Conservation (phyloP, 176 grass and related monocot species). For the Juncus effusus region DNA sequence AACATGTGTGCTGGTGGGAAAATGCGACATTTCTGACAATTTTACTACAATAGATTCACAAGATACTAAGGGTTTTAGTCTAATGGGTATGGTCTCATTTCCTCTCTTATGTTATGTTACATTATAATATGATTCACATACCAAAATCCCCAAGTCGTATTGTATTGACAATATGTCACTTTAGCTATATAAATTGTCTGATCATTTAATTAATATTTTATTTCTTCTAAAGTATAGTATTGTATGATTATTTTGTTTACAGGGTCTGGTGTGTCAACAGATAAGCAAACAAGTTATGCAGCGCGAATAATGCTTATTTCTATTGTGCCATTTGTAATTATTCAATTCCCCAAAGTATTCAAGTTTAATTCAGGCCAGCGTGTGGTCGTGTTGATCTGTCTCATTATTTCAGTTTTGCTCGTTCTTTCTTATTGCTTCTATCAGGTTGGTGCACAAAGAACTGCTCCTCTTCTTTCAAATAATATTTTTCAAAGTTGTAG, state of each 20-base stretch:
- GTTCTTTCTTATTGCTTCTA: constrained; percentile 77
- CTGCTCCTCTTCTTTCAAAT: constrained; percentile 5
- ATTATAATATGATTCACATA: neutral
- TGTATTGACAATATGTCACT: neutral
- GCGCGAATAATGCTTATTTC: constrained; percentile 87
- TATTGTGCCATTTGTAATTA: constrained; percentile 78
- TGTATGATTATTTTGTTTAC: constrained; percentile 8
- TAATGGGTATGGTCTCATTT: constrained; percentile 43
- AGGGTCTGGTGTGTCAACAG: constrained; percentile 83
- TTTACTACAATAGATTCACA: constrained; percentile 56
- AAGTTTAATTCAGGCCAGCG: constrained; percentile 56
- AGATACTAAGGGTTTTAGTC: constrained; percentile 62
- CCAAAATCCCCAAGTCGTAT: neutral
- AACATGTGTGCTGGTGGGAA: constrained; percentile 80
- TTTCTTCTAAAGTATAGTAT: constrained; percentile 20
- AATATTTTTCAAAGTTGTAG: neutral
- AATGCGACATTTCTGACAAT: constrained; percentile 55
- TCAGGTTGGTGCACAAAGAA: constrained; percentile 50
- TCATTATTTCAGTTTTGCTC: constrained; percentile 54
- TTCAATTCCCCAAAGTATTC: constrained; percentile 72
- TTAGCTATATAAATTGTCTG: neutral
- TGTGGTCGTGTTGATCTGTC: constrained; percentile 52
- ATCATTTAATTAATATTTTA: neutral
- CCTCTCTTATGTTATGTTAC: neutral
- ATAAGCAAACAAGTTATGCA: constrained; percentile 69